phyloP scores from a whole-genome alignment of 2,329 filamentous ascomycete genomes.

The Penicillium crustosum region DNA sequence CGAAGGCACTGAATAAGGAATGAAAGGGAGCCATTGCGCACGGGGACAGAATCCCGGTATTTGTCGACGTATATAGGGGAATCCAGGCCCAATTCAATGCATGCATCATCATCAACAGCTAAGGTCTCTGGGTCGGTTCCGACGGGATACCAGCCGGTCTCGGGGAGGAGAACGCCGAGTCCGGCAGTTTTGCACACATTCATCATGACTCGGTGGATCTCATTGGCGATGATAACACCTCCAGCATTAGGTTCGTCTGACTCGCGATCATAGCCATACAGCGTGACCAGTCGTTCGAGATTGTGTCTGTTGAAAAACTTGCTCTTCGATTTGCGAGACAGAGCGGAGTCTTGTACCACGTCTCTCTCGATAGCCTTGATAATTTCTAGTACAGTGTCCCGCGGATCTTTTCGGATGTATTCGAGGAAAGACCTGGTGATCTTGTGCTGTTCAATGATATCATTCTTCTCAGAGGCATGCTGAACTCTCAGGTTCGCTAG shows the following conservation, averaged over 20 bases:
- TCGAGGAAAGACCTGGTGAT: conserved; percentile 71
- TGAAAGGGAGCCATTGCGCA: conserved; percentile 77
- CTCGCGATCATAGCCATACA: conserved; percentile 60
- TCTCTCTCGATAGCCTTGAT: conserved; percentile 68
- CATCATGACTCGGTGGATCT: conserved; percentile 73
- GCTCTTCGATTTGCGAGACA: conserved; percentile 73
- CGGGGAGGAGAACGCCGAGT: conserved; percentile 72
- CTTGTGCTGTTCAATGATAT: conserved; percentile 74
- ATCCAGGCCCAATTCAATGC: conserved; percentile 66
- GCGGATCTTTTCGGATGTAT: conserved; percentile 73
- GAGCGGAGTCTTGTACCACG: conserved; percentile 71
- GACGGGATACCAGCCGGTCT: conserved; percentile 81
- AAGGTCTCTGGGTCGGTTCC: conserved; percentile 61
- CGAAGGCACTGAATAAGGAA: conserved; percentile 76
- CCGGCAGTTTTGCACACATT: conserved; percentile 70
- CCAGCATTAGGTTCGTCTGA: conserved; percentile 47
- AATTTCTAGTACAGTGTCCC: conserved; percentile 72
- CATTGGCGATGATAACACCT: conserved; percentile 60
- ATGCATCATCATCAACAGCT: conserved; percentile 47
- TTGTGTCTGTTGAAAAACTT: conserved; percentile 73
- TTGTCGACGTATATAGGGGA: conserved; percentile 68
- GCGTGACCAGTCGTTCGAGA: conserved; percentile 67
- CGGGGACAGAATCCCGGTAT: conserved; percentile 64
- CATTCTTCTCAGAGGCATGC: conserved; percentile 72
- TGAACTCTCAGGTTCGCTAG: conserved; percentile 77